These are phyloP conservation scores for Boletellus deceptivus DNA, from an alignment of 1,284 basidiomycete species.

Conservation along the genomic window DNA sequence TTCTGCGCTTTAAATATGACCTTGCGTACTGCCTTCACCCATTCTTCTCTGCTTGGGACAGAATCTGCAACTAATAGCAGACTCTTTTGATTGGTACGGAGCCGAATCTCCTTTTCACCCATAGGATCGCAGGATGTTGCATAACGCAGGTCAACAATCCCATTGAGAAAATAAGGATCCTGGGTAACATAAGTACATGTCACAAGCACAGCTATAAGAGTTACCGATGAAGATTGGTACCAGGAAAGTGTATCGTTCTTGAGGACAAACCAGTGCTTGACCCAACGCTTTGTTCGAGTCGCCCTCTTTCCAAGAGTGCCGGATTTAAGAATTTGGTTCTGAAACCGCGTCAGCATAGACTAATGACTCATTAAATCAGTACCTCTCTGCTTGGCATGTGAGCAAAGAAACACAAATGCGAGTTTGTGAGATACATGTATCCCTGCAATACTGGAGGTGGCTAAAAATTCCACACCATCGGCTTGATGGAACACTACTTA, in stretches of 20 bases:
- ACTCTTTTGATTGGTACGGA: conserved; percentile 78
- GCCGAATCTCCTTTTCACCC: conserved; percentile 71
- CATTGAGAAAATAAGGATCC: conserved; percentile 97
- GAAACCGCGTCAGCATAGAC: conserved; percentile 12
- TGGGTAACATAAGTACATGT: conserved; percentile 31
- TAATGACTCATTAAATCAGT: conserved; percentile 14
- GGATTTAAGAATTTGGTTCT: conserved; percentile 88
- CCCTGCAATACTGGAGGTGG: conserved; percentile 79
- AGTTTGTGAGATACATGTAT: conserved; percentile 93
- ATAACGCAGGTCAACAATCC: conserved; percentile 91
- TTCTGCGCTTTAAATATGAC: conserved; percentile 95
- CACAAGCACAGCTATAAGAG: conserved; percentile 9
- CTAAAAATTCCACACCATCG: conserved; percentile 10
- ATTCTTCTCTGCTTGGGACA: conserved; percentile 79
- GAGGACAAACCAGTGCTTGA: conserved; percentile 91
- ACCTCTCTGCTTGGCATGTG: conserved; percentile 90
- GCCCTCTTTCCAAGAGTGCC: conserved; percentile 84
- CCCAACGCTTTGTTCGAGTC: conserved; percentile 82
- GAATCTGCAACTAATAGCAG: conserved; percentile 78
- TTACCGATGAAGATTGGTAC: conserved; percentile 89
- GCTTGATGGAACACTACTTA: conserved; percentile 45
- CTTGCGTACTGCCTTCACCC: conserved; percentile 91
- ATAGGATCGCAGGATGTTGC: conserved; percentile 82
- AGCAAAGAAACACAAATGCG: conserved; percentile 95
- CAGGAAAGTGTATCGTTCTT: conserved; percentile 93